These are phyloP conservation scores for Leccinum aurantiacum DNA, from an alignment of 768 basidiomycete species.

Conservation along the genomic window DNA sequence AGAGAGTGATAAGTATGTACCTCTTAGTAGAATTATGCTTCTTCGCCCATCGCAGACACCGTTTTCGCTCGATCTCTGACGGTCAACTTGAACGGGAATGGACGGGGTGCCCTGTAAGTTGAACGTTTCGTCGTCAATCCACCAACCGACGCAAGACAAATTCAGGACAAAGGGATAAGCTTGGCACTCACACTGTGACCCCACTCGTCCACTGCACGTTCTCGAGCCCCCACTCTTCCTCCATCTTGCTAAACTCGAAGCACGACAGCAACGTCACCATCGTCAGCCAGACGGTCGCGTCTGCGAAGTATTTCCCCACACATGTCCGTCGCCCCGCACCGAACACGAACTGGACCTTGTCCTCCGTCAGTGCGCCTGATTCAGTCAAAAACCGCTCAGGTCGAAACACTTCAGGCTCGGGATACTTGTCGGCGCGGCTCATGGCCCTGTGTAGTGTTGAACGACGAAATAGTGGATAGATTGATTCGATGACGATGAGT, in stretches of 20 bases:
- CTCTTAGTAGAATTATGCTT: background rate
- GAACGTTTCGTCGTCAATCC: background rate
- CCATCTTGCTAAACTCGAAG: constrained; percentile 8
- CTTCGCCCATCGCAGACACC: background rate
- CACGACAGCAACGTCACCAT: constrained; percentile 6
- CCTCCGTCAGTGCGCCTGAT: constrained; percentile 1
- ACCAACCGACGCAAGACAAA: background rate
- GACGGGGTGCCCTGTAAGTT: background rate
- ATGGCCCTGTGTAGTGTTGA: constrained; percentile 1
- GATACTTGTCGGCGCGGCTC: constrained; percentile 4
- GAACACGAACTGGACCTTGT: background rate
- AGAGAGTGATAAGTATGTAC: background rate
- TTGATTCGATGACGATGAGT: background rate
- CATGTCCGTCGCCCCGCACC: constrained; percentile 6
- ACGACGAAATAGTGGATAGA: background rate
- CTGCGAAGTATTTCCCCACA: constrained; percentile 2
- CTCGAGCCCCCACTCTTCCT: background rate
- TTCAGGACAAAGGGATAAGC: background rate
- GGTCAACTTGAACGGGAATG: constrained; percentile 7
- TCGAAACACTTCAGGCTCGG: constrained; percentile 1
- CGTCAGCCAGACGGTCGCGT: constrained; percentile 4
- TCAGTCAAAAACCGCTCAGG: constrained; percentile 5
- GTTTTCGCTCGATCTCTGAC: constrained; percentile 1
- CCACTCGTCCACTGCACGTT: constrained; percentile 6
- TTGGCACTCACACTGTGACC: background rate